phyloP scores from a whole-genome alignment of 176 grass and related monocot species.

The Otatea glauca region DNA sequence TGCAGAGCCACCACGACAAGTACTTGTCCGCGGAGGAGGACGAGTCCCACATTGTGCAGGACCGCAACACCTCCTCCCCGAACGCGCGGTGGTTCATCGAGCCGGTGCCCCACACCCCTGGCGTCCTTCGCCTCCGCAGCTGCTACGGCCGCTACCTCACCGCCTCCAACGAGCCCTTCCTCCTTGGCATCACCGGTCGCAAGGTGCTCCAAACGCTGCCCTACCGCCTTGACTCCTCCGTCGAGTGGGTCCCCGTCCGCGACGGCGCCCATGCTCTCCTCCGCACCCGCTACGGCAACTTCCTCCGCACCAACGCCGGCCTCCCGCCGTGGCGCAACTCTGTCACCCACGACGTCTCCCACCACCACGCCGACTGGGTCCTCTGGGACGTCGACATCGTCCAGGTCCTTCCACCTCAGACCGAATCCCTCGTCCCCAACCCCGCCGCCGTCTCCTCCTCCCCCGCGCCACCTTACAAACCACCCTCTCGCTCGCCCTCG shows the following conservation, averaged over 20 bases:
- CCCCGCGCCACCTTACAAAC: background rate
- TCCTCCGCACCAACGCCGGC: slow-evolving; percentile 67
- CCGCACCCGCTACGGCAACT: slow-evolving; percentile 72
- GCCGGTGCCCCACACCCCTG: slow-evolving; percentile 41
- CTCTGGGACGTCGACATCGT: slow-evolving; percentile 85
- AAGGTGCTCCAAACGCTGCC: slow-evolving; percentile 76
- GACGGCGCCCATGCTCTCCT: slow-evolving; percentile 56
- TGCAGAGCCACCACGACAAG: slow-evolving; percentile 83
- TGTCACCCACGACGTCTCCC: background rate
- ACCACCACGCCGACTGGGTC: slow-evolving; percentile 63
- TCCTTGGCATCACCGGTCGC: slow-evolving; percentile 56
- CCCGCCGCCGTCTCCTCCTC: background rate
- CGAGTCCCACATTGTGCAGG: slow-evolving; percentile 73
- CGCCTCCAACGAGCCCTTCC: slow-evolving; percentile 78
- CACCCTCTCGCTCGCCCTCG: no score
- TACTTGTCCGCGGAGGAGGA: slow-evolving; percentile 82
- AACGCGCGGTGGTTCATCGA: slow-evolving; percentile 79
- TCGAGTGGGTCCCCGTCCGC: slow-evolving; percentile 76
- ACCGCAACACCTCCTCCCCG: slow-evolving; percentile 60
- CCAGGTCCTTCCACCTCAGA: slow-evolving; percentile 27
- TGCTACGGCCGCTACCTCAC: slow-evolving; percentile 85
- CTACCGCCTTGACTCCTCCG: slow-evolving; percentile 72
- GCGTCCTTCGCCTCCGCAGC: slow-evolving; percentile 72
- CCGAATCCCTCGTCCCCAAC: background rate
- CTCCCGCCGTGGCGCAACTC: slow-evolving; percentile 79